phyloP scores from a whole-genome alignment of 805 yeast species.

The Schwanniomyces pseudopolymorphus region DNA sequence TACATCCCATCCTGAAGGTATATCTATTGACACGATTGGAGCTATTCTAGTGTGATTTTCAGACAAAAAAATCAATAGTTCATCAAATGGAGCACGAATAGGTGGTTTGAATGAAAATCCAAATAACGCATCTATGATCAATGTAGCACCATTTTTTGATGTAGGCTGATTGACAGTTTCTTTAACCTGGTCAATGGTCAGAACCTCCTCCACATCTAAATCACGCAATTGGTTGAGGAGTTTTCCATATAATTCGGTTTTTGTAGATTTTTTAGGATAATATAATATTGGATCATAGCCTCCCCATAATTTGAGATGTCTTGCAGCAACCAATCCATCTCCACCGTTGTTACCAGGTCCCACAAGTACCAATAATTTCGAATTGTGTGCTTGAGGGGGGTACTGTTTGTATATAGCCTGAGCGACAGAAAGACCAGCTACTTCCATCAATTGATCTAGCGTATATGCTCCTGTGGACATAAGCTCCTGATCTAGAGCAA shows the following conservation, averaged over 20 bases:
- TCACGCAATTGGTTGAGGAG: conserved; percentile 66
- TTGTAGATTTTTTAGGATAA: conserved; percentile 68
- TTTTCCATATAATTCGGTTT: conserved; percentile 56
- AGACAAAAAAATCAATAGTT: conserved; percentile 25
- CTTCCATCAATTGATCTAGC: conserved; percentile 89
- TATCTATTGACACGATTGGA: conserved; percentile 80
- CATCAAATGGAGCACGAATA: conserved; percentile 72
- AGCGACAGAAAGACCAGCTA: conserved; percentile 94
- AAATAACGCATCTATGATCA: conserved; percentile 75
- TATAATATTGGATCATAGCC: conserved; percentile 75
- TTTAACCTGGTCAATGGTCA: conserved; percentile 33
- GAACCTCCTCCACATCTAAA: conserved; percentile 60
- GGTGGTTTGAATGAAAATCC: conserved; percentile 95
- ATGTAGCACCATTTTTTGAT: conserved; percentile 22
- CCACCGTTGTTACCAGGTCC: conserved; percentile 99
- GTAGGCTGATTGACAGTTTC: conserved; percentile 4
- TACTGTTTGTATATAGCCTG: conserved; percentile 71
- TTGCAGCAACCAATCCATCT: conserved; percentile 93
- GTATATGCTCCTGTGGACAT: conserved; percentile 85
- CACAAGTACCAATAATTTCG: conserved; percentile 62
- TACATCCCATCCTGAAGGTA: conserved; percentile 98
- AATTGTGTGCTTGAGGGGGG: conserved; percentile 47
- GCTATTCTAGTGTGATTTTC: conserved; percentile 39
- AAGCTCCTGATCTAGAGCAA: conserved; percentile 76
- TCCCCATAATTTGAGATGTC: conserved; percentile 75